These are phyloP conservation scores for Saccharomycopsis sp. DNA, from an alignment of 805 yeast genomes.

Conservation along the genomic window DNA sequence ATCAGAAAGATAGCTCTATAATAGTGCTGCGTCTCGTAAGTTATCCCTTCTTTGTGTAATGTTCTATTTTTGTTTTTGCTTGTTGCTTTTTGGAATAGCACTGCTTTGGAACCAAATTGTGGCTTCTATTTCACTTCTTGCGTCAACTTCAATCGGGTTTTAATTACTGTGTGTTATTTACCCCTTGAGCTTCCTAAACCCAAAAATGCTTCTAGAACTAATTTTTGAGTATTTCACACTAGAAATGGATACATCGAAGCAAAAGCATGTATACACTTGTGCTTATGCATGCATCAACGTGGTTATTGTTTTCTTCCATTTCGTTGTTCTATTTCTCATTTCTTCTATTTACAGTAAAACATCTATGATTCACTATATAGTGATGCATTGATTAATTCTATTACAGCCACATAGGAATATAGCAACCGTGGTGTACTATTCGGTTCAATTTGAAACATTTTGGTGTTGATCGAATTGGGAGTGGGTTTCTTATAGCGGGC, in stretches of 20 bases:
- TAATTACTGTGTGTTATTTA: neutral
- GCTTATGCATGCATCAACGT: neutral
- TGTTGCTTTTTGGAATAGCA: no score
- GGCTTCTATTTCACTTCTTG: neutral
- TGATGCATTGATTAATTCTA: no score
- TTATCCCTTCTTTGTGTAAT: neutral
- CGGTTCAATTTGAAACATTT: no score
- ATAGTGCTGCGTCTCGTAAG: no score
- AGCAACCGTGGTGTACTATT: no score
- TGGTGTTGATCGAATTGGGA: no score
- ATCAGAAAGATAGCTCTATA: no score
- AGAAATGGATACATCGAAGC: neutral
- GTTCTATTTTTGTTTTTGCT: neutral
- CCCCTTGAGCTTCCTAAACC: neutral
- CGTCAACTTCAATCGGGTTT: neutral
- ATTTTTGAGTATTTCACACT: neutral
- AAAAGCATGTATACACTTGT: neutral
- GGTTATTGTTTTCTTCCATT: neutral
- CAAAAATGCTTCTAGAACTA: neutral
- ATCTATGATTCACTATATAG: no score
- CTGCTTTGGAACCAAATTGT: neutral
- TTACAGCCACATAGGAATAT: no score
- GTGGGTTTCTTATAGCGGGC: no score
- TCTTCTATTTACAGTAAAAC: no score
- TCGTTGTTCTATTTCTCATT: no score